Evolutionary conservation across 2,329 filamentous ascomycete species (phyloP).

Genomic region (Paracoccidioides lutzii): DNA sequence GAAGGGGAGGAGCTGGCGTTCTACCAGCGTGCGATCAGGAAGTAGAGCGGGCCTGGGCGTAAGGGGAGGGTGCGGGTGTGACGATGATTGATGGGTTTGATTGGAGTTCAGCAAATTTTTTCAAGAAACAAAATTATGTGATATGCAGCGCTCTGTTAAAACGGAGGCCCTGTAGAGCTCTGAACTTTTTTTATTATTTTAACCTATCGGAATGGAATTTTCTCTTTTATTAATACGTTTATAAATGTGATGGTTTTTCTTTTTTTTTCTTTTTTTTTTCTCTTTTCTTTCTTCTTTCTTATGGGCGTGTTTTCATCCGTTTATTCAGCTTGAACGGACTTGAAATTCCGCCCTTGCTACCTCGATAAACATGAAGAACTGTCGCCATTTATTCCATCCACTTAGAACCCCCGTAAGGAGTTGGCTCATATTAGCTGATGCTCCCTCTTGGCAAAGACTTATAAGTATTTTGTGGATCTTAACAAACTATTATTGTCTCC

Average conservation of each 20-base stretch:
- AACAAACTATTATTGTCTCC: no score
- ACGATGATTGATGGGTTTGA: conserved; percentile 8
- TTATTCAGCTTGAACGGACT: neutral
- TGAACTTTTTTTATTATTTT: conserved; percentile 24
- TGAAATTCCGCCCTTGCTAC: neutral
- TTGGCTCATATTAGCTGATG: no score
- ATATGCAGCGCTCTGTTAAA: conserved; percentile 11
- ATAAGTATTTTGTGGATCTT: no score
- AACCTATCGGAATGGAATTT: conserved; percentile 24
- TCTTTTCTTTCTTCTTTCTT: neutral
- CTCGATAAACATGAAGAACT: no score
- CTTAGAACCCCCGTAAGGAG: no score
- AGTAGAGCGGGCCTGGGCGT: conserved; percentile 47
- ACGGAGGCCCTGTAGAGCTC: conserved; percentile 29
- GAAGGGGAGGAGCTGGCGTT: conserved; percentile 99
- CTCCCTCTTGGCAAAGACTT: no score
- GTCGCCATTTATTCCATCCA: no score
- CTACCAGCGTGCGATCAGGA: conserved; percentile 99
- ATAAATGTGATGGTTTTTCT: neutral
- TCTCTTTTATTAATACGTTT: conserved; percentile 2
- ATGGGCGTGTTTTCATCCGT: neutral
- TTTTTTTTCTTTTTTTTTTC: no score
- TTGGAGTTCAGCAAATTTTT: conserved; percentile 28
- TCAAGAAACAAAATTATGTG: conserved; percentile 18
- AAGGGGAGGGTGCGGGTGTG: neutral